A percentile compares a stretch with the other conserved stretches of the same genome.
phyloP scores from a whole-genome alignment of 768 basidiomycete species.

The Podaxis sp. region DNA sequence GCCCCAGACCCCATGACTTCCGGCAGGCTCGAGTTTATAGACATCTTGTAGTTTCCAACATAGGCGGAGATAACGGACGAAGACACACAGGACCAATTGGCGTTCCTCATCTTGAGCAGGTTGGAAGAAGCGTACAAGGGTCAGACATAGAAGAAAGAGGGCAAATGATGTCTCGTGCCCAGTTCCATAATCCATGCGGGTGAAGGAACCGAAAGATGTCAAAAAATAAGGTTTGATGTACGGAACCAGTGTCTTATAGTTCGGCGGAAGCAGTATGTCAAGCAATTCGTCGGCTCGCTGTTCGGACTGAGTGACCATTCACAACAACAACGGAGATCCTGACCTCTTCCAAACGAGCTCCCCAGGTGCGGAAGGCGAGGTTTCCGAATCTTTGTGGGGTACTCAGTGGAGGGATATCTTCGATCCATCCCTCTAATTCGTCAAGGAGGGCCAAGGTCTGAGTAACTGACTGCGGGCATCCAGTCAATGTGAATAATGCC shows the following conservation, averaged over 20 bases:
- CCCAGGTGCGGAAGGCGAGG: constrained; percentile 87
- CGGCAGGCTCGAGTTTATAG: constrained; percentile 92
- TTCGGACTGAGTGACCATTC: constrained; percentile 12
- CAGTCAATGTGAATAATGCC: constrained; percentile 6
- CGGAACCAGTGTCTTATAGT: constrained; percentile 46
- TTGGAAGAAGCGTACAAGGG: constrained; percentile 65
- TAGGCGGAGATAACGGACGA: constrained; percentile 75
- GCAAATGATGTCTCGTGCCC: constrained; percentile 93
- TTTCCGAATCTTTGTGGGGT: constrained; percentile 90
- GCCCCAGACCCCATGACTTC: constrained; percentile 98
- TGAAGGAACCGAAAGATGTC: constrained; percentile 86
- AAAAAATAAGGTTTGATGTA: constrained; percentile 78
- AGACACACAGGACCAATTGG: constrained; percentile 56
- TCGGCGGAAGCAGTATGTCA: constrained; percentile 44
- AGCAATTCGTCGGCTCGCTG: constrained; percentile 60
- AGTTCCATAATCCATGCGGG: constrained; percentile 93
- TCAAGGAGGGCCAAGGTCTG: constrained; percentile 58
- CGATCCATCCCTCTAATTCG: constrained; percentile 70
- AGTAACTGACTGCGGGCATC: constrained; percentile 42
- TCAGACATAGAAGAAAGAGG: constrained; percentile 71
- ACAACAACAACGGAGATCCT: constrained; percentile 17
- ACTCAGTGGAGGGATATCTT: constrained; percentile 72
- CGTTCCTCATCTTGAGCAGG: constrained; percentile 64
- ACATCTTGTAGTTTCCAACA: constrained; percentile 86
- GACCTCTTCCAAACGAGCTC: constrained; percentile 75